A percentile compares a stretch with the other conserved stretches of the same genome.
Conservation (phyloP, 2,329 filamentous ascomycete species). For the Monosporascus sp. region DNA sequence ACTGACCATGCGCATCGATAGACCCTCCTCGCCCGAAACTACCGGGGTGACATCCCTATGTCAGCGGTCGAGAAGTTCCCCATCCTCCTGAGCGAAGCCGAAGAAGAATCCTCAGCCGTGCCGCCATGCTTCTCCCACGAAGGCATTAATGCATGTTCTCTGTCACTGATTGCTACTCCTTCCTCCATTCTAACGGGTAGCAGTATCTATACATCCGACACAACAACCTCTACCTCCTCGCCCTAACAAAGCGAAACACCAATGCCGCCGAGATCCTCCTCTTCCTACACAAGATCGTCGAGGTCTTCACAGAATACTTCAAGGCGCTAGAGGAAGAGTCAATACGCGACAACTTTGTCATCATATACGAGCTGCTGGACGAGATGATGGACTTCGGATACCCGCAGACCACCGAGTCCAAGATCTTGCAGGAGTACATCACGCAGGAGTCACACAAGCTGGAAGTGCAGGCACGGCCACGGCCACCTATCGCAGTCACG, state of each 20-base stretch:
- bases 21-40: slow-evolving; percentile 98
- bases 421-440: slow-evolving; percentile 98
- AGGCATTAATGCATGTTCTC: slow-evolving; percentile 80
- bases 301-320: slow-evolving; percentile 99
- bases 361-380: slow-evolving; percentile 97
- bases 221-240: slow-evolving; percentile 97
- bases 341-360: slow-evolving; percentile 97
- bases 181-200: slow-evolving; percentile 5
- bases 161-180: neutral
- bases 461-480: slow-evolving; percentile 88
- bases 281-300: slow-evolving; percentile 96
- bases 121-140: slow-evolving; percentile 97
- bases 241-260: slow-evolving; percentile 95
- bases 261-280: slow-evolving; percentile 98
- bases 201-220: slow-evolving; percentile 99
- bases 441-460: slow-evolving; percentile 99
- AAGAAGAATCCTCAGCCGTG: slow-evolving; percentile 97
- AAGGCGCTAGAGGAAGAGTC: slow-evolving; percentile 98
- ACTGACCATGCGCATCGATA: slow-evolving; percentile 31
- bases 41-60: slow-evolving; percentile 98
- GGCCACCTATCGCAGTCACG: slow-evolving; percentile 94
- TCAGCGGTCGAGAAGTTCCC: slow-evolving; percentile 98
- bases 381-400: slow-evolving; percentile 99
- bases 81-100: slow-evolving; percentile 89
- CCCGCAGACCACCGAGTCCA: slow-evolving; percentile 95